Base-by-base conservation (phyloP, 164 flowering plant genomes). In the Annona squamosa region DNA sequence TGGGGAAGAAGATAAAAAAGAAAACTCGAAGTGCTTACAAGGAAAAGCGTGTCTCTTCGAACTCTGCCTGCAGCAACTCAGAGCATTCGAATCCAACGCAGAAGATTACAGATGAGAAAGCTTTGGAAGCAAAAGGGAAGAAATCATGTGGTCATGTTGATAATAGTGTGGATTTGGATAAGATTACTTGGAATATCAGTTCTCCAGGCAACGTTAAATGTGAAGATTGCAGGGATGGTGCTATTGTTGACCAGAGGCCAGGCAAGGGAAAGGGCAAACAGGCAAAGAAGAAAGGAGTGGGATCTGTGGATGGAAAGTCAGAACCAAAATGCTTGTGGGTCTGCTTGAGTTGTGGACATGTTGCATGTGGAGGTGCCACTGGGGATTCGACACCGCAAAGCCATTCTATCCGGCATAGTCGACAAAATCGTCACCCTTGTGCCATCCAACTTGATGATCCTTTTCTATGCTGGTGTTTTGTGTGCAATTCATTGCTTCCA, bases 311-410 rank as follows among this genome's bases (percentile, higher is more conserved):
- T 46, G 45, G 78, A 6, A 86, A 82, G 65, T 74, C 87, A 3
- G 84, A 80, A 41, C 75, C 76, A 2, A 88, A 84, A 74, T 85
- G 88, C 57, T 81, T 87, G 69, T 96, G 98, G 98, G 76, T 93
- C 79, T 96, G 99, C 78, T 87, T 96, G 81, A 84, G 84, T 45
- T 96, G 99, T 80, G 99, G 98, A 16, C 93, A 87, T 82, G 85
- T 78, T 82, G 79, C 86, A 3, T 96, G 99, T 84, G 98, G 97
- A 41, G 98, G 97, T 16, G 80, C 87, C 80, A 93, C 18, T 2
- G 74, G 65, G 57, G 98, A 48, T 75, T 90, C 86, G 13, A 84
- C 70, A 26, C 82, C 88, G 48, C 87, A 88, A 59, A 81, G 85
- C 79, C 99, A 96, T 81, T 90, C 90, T 1, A 74, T 84, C 77